A percentile compares a stretch with the other conserved stretches of the same genome.
phyloP scores from a whole-genome alignment of 1,284 basidiomycete genomes.

The Takashimella tepidaria region DNA sequence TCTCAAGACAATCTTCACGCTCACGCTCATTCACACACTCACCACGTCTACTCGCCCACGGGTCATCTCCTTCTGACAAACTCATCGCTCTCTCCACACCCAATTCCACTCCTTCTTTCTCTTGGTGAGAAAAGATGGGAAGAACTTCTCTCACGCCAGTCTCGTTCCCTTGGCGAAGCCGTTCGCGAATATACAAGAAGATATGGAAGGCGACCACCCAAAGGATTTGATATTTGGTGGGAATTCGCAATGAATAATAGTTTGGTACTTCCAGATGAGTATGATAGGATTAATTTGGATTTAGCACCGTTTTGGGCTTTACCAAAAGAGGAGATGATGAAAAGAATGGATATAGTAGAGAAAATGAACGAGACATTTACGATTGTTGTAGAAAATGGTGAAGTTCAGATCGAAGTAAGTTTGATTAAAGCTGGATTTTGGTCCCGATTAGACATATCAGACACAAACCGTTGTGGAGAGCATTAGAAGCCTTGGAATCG shows the following conservation, averaged over 20 bases:
- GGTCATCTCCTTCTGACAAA: slow-evolving; percentile 41
- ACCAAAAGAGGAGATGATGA: slow-evolving; percentile 62
- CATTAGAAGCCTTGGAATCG: no score
- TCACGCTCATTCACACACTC: slow-evolving; percentile 2
- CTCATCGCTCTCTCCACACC: slow-evolving; percentile 53
- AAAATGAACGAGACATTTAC: slow-evolving; percentile 42
- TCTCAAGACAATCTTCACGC: neutral
- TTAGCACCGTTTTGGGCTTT: slow-evolving; percentile 74
- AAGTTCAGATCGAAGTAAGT: slow-evolving; percentile 33
- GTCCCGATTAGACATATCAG: no score
- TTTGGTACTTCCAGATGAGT: slow-evolving; percentile 81
- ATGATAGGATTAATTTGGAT: slow-evolving; percentile 71
- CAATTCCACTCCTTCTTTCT: slow-evolving; percentile 70
- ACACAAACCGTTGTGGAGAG: no score
- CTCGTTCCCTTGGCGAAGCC: slow-evolving; percentile 64
- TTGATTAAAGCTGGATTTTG: no score
- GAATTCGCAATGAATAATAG: slow-evolving; percentile 64
- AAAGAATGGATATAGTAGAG: slow-evolving; percentile 56
- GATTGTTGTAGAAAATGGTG: slow-evolving; percentile 31
- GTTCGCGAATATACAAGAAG: slow-evolving; percentile 69
- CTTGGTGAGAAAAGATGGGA: slow-evolving; percentile 68
- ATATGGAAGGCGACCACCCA: slow-evolving; percentile 71
- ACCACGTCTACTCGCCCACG: slow-evolving; percentile 36
- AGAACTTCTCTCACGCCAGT: slow-evolving; percentile 63
- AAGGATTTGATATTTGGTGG: slow-evolving; percentile 86